Evolutionary conservation across 768 basidiomycete species (phyloP).

Genomic region (Termitomyces sp.): DNA sequence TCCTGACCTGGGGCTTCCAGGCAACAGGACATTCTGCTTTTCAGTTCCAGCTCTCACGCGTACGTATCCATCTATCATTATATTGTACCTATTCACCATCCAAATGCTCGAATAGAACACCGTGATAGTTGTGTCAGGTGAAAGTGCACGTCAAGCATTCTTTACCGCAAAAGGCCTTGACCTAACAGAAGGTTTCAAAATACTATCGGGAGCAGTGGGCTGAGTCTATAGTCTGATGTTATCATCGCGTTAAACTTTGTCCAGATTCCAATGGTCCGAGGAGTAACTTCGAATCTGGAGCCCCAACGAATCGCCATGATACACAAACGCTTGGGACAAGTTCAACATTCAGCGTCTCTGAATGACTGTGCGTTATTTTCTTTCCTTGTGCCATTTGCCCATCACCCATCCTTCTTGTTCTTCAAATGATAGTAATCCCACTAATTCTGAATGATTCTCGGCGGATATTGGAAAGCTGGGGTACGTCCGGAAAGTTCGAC

Average conservation of each 20-base stretch:
- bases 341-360: constrained; percentile 59
- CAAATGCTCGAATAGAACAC: constrained; percentile 40
- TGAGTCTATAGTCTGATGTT: constrained; percentile 9
- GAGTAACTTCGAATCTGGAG: constrained; percentile 68
- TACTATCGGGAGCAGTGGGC: constrained; percentile 73
- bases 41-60: constrained; percentile 63
- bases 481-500: constrained; percentile 56
- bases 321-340: constrained; percentile 61
- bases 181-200: constrained; percentile 74
- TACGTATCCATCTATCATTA: constrained; percentile 27
- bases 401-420: neutral
- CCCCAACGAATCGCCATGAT: constrained; percentile 56
- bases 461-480: constrained; percentile 60
- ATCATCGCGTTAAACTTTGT: constrained; percentile 13
- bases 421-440: constrained; percentile 48
- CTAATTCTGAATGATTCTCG: constrained; percentile 60
- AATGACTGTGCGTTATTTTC: constrained; percentile 43
- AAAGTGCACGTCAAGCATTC: constrained; percentile 61
- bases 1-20: constrained; percentile 66
- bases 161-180: constrained; percentile 67
- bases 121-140: constrained; percentile 73
- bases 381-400: constrained; percentile 8
- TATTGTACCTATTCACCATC: neutral
- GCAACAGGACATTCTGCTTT: constrained; percentile 61
- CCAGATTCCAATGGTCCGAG: constrained; percentile 71